These are phyloP conservation scores for Phytophthora tentaculata DNA, from an alignment of 352 stramenopile species.

Conservation along the genomic window DNA sequence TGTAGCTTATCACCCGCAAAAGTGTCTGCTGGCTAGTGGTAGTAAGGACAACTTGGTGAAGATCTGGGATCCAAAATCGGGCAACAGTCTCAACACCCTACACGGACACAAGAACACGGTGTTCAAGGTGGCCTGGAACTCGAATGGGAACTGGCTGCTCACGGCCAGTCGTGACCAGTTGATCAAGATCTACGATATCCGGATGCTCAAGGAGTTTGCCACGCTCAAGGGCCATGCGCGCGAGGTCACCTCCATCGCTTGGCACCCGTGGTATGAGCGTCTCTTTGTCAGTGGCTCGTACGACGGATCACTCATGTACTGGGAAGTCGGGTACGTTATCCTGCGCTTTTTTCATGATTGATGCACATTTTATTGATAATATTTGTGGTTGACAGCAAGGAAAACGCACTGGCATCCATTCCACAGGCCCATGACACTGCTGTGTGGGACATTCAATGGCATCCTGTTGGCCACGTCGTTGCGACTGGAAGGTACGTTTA, in stretches of 20 bases:
- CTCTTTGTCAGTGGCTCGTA: conserved; percentile 97
- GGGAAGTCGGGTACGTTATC: conserved; percentile 92
- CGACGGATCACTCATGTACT: conserved; percentile 98
- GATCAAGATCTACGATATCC: conserved; percentile 99
- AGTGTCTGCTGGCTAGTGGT: conserved; percentile 93
- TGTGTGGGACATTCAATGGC: conserved; percentile 98
- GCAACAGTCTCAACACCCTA: conserved; percentile 93
- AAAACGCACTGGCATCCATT: conserved; percentile 84
- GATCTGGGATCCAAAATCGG: conserved; percentile 97
- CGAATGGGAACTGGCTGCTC: conserved; percentile 98
- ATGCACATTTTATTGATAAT: conserved; percentile 3
- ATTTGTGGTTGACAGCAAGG: conserved; percentile 59
- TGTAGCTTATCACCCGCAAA: conserved; percentile 96
- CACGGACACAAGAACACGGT: conserved; percentile 99
- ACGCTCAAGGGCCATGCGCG: conserved; percentile 96
- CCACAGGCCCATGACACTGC: conserved; percentile 96
- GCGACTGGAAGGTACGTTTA: conserved; percentile 88
- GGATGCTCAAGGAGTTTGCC: conserved; percentile 95
- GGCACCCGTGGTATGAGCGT: conserved; percentile 97
- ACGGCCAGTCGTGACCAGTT: conserved; percentile 97
- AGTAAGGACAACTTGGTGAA: conserved; percentile 98
- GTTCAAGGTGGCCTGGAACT: conserved; percentile 97
- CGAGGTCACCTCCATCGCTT: conserved; percentile 96
- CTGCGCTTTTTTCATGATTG: neutral
- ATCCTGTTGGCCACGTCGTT: conserved; percentile 96